A percentile compares a stretch with the other conserved stretches of the same genome.
phyloP scores from a whole-genome alignment of 2,329 filamentous ascomycete species.

The Allantophomopsis lycopodina region DNA sequence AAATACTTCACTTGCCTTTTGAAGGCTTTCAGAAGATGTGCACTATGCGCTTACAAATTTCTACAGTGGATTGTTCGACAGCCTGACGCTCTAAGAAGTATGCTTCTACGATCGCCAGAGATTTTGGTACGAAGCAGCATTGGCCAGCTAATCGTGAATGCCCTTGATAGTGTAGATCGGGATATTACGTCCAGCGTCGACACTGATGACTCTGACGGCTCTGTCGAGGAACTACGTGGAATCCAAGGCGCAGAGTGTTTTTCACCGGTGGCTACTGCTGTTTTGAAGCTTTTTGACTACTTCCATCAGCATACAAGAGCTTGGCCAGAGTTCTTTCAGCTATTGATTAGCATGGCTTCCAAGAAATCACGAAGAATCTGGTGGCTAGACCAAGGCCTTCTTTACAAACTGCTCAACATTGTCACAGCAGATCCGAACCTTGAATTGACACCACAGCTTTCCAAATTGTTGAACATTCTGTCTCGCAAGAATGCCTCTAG shows the following conservation, averaged over 20 bases:
- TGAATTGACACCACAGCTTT: constrained; percentile 29
- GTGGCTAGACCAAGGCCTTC: constrained; percentile 46
- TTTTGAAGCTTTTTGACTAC: constrained; percentile 38
- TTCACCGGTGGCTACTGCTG: too few species aligned
- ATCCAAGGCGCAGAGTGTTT: too few species aligned
- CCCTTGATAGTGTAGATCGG: constrained; percentile 9
- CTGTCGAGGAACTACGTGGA: not conserved
- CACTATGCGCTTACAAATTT: constrained; percentile 41
- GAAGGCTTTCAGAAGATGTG: constrained; percentile 32
- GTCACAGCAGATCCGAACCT: constrained; percentile 16
- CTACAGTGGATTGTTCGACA: constrained; percentile 46
- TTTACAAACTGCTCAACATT: constrained; percentile 28
- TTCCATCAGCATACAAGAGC: constrained; percentile 49
- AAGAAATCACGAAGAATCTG: constrained; percentile 42
- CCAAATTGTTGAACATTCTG: constrained; percentile 36
- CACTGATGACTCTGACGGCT: constrained; percentile 10
- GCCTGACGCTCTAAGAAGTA: constrained; percentile 42
- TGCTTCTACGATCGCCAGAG: constrained; percentile 50
- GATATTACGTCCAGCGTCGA: constrained; percentile 5
- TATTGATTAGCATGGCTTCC: constrained; percentile 52
- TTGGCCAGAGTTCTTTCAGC: constrained; percentile 66
- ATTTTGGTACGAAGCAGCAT: constrained; percentile 36
- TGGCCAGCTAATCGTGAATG: constrained; percentile 34
- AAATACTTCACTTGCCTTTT: constrained; percentile 36
- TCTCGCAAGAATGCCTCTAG: constrained; percentile 32